Conservation (phyloP, 352 stramenopile species). For the Discostella stelligera region DNA sequence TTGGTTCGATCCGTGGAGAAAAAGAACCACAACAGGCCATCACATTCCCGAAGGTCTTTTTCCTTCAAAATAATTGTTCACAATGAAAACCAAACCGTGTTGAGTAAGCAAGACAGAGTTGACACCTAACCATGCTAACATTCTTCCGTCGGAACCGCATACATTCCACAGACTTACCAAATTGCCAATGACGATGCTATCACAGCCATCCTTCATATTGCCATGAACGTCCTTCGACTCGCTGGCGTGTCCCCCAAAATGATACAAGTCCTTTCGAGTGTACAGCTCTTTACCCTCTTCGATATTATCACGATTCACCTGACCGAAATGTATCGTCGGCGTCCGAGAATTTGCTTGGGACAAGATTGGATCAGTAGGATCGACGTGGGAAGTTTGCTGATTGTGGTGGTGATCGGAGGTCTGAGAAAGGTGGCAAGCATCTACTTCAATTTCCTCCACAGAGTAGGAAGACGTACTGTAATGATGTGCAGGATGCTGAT, state of each 20-base stretch:
- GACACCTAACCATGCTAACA: background rate
- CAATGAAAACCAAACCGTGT: background rate
- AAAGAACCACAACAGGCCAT: conserved; percentile 55
- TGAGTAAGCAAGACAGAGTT: conserved; percentile 3
- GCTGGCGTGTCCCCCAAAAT: conserved; percentile 38
- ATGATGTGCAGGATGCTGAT: conserved; percentile 12
- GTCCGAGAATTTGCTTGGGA: conserved; percentile 8
- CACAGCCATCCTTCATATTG: conserved; percentile 58
- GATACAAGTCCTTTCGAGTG: conserved; percentile 49
- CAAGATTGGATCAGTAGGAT: background rate
- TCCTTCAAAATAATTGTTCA: conserved; percentile 31
- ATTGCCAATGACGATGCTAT: conserved; percentile 51
- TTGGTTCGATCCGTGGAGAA: conserved; percentile 51
- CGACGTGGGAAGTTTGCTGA: background rate
- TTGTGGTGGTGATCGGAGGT: conserved; percentile 3
- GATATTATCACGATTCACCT: conserved; percentile 35
- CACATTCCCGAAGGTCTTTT: conserved; percentile 52
- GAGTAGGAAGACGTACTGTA: conserved; percentile 22
- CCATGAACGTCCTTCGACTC: conserved; percentile 57
- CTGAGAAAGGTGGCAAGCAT: background rate
- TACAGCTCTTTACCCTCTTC: conserved; percentile 62
- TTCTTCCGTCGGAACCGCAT: background rate
- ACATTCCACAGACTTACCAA: conserved; percentile 37
- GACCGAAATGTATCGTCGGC: conserved; percentile 47
- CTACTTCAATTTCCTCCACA: conserved; percentile 33